phyloP scores from a whole-genome alignment of 176 grass and related monocot genomes.

The Triticum dicoccoides region DNA sequence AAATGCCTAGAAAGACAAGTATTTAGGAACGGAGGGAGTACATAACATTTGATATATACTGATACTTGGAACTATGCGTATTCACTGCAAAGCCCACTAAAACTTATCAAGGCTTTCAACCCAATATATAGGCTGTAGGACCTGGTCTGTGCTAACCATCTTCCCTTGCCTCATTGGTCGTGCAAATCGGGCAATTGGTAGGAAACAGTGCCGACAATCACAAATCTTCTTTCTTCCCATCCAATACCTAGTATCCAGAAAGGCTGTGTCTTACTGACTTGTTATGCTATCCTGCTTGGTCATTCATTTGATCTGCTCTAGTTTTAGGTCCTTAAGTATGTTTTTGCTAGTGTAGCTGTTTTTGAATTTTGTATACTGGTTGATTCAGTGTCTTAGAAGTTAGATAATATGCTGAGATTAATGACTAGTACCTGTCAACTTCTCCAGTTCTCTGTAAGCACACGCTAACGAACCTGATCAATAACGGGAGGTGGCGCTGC shows the following conservation, averaged over 20 bases:
- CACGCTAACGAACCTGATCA: not conserved
- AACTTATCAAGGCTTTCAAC: constrained; percentile 16
- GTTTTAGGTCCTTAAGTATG: constrained; percentile 7
- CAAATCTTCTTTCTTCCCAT: not conserved
- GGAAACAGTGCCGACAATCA: not conserved
- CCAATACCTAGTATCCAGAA: not conserved
- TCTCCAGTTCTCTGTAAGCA: not conserved
- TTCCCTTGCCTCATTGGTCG: not conserved
- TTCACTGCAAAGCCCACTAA: not conserved
- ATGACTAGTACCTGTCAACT: not conserved
- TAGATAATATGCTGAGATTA: not conserved
- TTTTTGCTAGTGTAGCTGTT: not conserved
- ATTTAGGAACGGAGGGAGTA: not conserved
- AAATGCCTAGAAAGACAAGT: too few species aligned
- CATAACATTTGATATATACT: not conserved
- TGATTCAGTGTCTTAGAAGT: not conserved
- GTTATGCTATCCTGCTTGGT: not conserved
- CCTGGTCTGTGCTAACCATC: not conserved
- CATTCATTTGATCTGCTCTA: not conserved
- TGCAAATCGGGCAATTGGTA: not conserved
- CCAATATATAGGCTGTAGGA: constrained; percentile 1
- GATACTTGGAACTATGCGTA: not conserved
- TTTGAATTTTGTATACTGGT: not conserved
- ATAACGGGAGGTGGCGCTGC: not conserved
- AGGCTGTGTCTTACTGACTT: not conserved